Base-by-base conservation (phyloP, 2,329 filamentous ascomycete genomes). In the Colletotrichum viniferum region DNA sequence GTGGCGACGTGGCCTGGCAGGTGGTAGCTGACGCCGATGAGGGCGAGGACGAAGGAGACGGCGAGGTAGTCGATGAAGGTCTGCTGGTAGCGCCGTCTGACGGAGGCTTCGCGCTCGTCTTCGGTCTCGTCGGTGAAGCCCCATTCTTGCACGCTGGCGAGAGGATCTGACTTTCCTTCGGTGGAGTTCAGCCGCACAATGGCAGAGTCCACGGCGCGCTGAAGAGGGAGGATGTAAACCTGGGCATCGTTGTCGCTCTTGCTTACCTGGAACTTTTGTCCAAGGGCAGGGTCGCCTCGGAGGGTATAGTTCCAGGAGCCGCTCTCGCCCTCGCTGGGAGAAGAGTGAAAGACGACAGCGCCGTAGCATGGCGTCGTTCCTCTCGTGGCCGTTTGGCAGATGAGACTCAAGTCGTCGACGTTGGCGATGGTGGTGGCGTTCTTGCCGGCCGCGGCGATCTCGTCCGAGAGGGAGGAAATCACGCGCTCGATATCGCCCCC, bases 401-500 rank as follows among this genome's bases (percentile, higher is more conserved):
- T 85, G 16, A 78, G 80, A 26, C 81, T 77, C 26, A 87, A 74
- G 5, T 84, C 80, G 2, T 77, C 75, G 55, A 81, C 80, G 12
- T 77, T 69, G n/a, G 56, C 38, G 12, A 82, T 73, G 1, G 56
- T 78, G 5, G 76, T 79, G 10, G 81, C 79, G 21, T 79, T 79
- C 67, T 78, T 80, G 5, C 82, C 82, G 2, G 81, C 80, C 10
- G 64, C 70, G 1, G 67, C 68, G 26, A 82, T 78, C 12, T 76
- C 73, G 3, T 77, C 65, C 3, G 90, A 89, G 18, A 98, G 82
- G 3, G 85, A 82, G 76, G 90, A 86, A 76, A 98, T 95, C 10
- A 97, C 92, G 12, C 86, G 86, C 69, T 94, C 91, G 67, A 98
- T 96, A 67, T 93, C 88, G n/a, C 94, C 95, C 8, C 91, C 93